Percentiles rank a stretch among this genome's conserved stretches.
Evolutionary conservation across 1,284 basidiomycete species (phyloP).

Genomic region (Hymenochaete sp.): DNA sequence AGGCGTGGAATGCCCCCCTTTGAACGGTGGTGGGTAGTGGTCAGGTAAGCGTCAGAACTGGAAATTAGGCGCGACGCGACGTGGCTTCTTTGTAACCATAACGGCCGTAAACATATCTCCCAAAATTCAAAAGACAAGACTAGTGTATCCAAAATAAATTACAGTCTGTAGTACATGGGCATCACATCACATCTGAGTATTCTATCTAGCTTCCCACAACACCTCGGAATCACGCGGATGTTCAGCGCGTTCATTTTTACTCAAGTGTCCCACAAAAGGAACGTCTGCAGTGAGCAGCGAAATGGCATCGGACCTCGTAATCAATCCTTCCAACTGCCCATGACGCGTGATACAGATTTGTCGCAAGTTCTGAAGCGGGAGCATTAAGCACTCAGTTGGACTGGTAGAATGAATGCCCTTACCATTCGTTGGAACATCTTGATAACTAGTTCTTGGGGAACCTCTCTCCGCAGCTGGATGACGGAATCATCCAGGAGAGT

Average conservation of each 20-base stretch:
- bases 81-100: constrained; percentile 9
- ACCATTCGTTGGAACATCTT: constrained; percentile 68
- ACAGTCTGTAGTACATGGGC: no score
- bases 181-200: no score
- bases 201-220: constrained; percentile 17
- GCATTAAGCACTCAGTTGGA: no score
- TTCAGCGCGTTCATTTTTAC: background rate
- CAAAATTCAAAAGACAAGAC: background rate
- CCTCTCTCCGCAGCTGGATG: constrained; percentile 55
- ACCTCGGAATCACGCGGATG: background rate
- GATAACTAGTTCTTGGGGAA: constrained; percentile 61
- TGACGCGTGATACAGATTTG: constrained; percentile 57
- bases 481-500: constrained; percentile 47
- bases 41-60: no score
- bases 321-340: constrained; percentile 52
- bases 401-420: constrained; percentile 18
- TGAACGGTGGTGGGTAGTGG: background rate
- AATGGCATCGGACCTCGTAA: constrained; percentile 63
- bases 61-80: constrained; percentile 10
- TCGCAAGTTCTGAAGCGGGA: constrained; percentile 44
- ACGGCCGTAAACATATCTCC: background rate
- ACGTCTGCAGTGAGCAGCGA: constrained; percentile 50
- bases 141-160: background rate
- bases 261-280: constrained; percentile 43
- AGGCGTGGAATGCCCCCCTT: background rate